A percentile compares a stretch with the other conserved stretches of the same genome.
phyloP scores from a whole-genome alignment of 306 rosid genomes.

The Pyrus pyrifolia region DNA sequence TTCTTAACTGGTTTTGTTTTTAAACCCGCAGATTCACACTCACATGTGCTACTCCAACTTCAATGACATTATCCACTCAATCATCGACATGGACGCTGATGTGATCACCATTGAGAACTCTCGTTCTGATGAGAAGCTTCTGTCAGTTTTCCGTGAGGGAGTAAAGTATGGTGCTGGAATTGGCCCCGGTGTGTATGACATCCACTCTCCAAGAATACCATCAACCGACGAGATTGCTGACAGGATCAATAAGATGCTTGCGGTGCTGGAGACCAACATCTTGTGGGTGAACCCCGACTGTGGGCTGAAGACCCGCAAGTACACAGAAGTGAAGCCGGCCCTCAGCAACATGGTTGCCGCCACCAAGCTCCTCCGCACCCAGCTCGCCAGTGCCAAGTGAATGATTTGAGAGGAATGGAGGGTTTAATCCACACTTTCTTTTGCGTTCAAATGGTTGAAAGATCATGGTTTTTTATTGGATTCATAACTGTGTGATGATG shows the following conservation, averaged over 20 bases:
- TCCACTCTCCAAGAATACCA: slow-evolving; percentile 92
- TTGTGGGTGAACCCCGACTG: slow-evolving; percentile 97
- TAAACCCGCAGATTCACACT: slow-evolving; percentile 68
- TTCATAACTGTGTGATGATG: slow-evolving; percentile 42
- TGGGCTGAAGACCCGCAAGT: slow-evolving; percentile 93
- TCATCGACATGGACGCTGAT: slow-evolving; percentile 88
- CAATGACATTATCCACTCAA: slow-evolving; percentile 89
- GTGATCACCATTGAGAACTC: slow-evolving; percentile 95
- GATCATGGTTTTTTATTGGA: slow-evolving; percentile 27
- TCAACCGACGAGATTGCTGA: slow-evolving; percentile 88
- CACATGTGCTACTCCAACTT: slow-evolving; percentile 98
- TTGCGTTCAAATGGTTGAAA: background rate
- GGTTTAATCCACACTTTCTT: background rate
- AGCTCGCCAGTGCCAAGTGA: slow-evolving; percentile 70
- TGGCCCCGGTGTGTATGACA: slow-evolving; percentile 92
- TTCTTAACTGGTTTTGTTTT: background rate
- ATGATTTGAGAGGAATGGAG: background rate
- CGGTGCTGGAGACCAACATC: slow-evolving; percentile 85
- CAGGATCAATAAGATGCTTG: slow-evolving; percentile 90
- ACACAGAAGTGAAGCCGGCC: slow-evolving; percentile 78
- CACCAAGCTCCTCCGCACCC: slow-evolving; percentile 71
- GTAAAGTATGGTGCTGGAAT: slow-evolving; percentile 94
- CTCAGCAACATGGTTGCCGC: slow-evolving; percentile 76
- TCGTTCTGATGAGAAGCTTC: slow-evolving; percentile 85
- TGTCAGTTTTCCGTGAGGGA: slow-evolving; percentile 95